Base-by-base conservation (phyloP, 495 filamentous ascomycete genomes). In the Chaetomidium leptoderma region DNA sequence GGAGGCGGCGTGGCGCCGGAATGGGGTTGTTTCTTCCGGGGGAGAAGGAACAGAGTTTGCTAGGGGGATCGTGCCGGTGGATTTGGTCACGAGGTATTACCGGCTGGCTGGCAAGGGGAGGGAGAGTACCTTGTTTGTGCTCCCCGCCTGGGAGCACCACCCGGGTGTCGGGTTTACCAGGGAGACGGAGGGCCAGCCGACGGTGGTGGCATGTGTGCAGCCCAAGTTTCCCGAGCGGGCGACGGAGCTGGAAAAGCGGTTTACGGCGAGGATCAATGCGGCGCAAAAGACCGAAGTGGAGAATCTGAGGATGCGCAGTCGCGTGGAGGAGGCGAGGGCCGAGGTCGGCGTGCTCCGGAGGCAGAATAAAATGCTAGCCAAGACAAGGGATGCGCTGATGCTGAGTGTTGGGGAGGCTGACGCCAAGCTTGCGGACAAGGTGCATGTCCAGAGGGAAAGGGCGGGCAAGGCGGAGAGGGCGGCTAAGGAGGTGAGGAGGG, bases 111-210 rank as follows among this genome's bases (percentile, higher is more conserved):
- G 65, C 17, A 65, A 64, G n/a, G 76, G 74, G 5, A 62, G 59
- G 43, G 1, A 43, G 0, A 61, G 58, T 7, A 71, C 75, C 0
- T 59, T 83, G 50, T 83, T 81, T 59, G 69, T 81, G 23, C 63
- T 81, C 43, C 80, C 79, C 3, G 80, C 76, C 13, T 74, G 72
- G 53, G 63, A 66, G 17, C 61, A 70, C 27, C 78, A 79, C 56
- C 74, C 78, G 0, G 74, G 58, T 32, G 72, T 70, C 42, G 64
- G 60, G 50, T 59, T 72, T 29, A 80, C 76, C 7, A 63, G 68
- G 17, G 62, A 70, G 45, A 63, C 74, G 19, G 78, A 80, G 63
- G 60, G 50, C 13, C 63, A 71, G 33, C 78, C 79, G 10, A 79
- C 74, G 0, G 71, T 82, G 3, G 69, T 82, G 14, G 65, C 67